A percentile compares a stretch with the other conserved stretches of the same genome.
Evolutionary conservation across 2,329 filamentous ascomycete species (phyloP).

Genomic region (Stachybotrys elegans): DNA sequence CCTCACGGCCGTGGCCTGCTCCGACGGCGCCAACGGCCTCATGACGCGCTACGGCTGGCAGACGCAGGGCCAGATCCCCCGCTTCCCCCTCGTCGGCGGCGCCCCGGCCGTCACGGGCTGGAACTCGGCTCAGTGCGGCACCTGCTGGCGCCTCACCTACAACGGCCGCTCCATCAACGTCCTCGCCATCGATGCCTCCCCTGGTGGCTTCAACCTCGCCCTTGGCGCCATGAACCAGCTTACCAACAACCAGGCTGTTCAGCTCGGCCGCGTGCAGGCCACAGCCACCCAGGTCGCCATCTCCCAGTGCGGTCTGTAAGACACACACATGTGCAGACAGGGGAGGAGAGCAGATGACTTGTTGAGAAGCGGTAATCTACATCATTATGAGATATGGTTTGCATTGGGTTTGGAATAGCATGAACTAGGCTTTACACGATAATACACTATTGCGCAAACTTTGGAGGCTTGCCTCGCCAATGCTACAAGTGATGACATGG

Average conservation of each 20-base stretch:
- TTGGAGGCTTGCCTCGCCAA: too few relatives aligned
- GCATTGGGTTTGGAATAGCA: too few relatives aligned
- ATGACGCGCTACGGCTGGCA: constrained; percentile 56
- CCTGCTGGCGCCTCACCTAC: constrained; percentile 53
- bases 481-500: too few relatives aligned
- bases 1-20: constrained; percentile 58
- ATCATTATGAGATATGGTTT: too few relatives aligned
- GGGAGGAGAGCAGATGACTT: too few relatives aligned
- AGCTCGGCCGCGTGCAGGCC: constrained; percentile 49
- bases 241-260: constrained; percentile 43
- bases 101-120: constrained; percentile 45
- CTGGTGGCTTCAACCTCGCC: constrained; percentile 51
- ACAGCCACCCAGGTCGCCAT: constrained; percentile 35
- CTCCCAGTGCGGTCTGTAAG: constrained; percentile 41
- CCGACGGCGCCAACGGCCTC: constrained; percentile 62
- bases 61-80: constrained; percentile 44
- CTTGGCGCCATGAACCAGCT: constrained; percentile 50
- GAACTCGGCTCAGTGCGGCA: constrained; percentile 54
- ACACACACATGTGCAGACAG: constrained; percentile 5
- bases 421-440: too few relatives aligned
- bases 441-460: too few relatives aligned
- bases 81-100: constrained; percentile 53
- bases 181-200: constrained; percentile 49
- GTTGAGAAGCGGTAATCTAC: too few relatives aligned
- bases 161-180: constrained; percentile 47